Evolutionary conservation across 208 protist species (phyloP), one percentile per base, ranked within the genome.

Genomic region (Trypanosoma melophagium): DNA sequence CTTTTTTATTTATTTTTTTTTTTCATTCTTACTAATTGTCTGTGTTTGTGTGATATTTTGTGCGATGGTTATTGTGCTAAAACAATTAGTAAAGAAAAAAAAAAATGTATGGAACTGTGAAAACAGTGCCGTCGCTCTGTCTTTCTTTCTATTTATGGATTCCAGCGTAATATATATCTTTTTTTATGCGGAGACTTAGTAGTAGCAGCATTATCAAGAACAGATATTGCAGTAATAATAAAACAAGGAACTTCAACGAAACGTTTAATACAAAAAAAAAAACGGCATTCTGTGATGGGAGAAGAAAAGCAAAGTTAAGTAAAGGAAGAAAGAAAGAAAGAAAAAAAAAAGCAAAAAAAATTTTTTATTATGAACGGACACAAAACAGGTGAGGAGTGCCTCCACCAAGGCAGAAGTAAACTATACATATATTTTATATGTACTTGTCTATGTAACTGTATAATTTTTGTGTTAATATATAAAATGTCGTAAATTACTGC

Each of bases 321-420:
- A 16, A 19, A 38, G 1, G 69, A 78, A 41, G 52, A 75, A 41
- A 75, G 74, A 47, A 79, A 67, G 56, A 60, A 57, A 22, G 54
- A 31, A 21, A 41, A 28, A 56, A 14, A 54, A 4, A 50, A 66
- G 16, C 53, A 25, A 50, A 31, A 17, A 62, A 31, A 7, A 0
- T 60, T 52, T 50, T 44, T 50, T 75, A 24, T n/a, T 47, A 14
- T 12, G 2, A 3, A 47, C 42, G 28, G 28, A 35, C 3, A 35
- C 28, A 35, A 5, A 35, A 35, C 28, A 35, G 28, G 28, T 35
- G 28, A 35, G 1, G 28, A 35, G 28, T 35, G 28, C 5, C 28
- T 35, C 5, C 28, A 35, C 28, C 28, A 35, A 35, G 28, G 28
- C 28, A 35, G 28, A 35, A 35, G 28, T 35, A 35, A 35, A 35